Base-by-base conservation (phyloP, 1,284 basidiomycete genomes). In the Filobasidium uniguttulatum region DNA sequence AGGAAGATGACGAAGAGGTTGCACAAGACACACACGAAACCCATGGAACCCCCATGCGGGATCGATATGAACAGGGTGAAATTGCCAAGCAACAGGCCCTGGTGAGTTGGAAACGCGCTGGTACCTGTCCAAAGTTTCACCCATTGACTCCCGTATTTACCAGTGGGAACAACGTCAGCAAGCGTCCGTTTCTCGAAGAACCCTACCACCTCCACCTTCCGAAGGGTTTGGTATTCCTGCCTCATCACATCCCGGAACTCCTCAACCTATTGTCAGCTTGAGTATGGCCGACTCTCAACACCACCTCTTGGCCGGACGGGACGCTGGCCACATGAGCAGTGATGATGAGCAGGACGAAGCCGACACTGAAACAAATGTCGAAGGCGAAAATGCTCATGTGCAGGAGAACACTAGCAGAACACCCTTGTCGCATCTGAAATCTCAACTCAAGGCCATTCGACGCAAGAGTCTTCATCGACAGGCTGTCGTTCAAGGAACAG, bases 401-500 rank as follows among this genome's bases (percentile, higher is more conserved):
- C n/a, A n/a, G n/a, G n/a, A n/a, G n/a, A n/a, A n/a, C n/a, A n/a
- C n/a, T n/a, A n/a, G n/a, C n/a, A n/a, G n/a, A n/a, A 28, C 26
- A 15, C 25, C 40, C 5, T 15, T 43, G 25, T 26, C 23, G 25
- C 25, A 43, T 15, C 12, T 43, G 10, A 43, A 43, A 15, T 43
- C 40, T 3, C 40, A 43, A 4, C 15, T 49, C 5, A 49, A 49
- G 26, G 36, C 47, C n/a, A 20, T 49, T 10, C 22, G 47, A 20
- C 33, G 47, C n/a, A 26, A 49, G 37, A 49, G 47, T 25, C 28
- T 33, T 19, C 44, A 46, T 25, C 22, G 47, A 25, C 22, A 49
- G 19, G 43, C 28, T 25, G 29, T 47, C 41, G 20, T 10, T 20
- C 12, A 14, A 12, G 14, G 20, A 38, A 22, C 19, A 44, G 12